phyloP scores from a whole-genome alignment of 1,139 yeast species.

The Spencermartinsiella ligniputridi region DNA sequence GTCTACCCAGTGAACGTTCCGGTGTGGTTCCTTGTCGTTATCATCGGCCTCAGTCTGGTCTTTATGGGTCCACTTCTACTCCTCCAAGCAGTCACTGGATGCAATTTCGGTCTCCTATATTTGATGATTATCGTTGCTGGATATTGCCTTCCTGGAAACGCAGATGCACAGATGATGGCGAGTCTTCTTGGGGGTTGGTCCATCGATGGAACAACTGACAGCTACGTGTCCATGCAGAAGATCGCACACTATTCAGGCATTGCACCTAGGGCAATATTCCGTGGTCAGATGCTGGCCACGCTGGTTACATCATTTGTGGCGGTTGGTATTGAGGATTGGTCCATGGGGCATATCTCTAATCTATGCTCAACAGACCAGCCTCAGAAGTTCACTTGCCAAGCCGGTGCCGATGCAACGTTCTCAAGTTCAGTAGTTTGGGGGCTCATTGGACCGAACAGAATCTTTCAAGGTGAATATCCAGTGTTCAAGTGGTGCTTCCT shows the following conservation, averaged over 20 bases:
- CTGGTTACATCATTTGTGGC: conserved; percentile 36
- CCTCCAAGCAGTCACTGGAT: conserved; percentile 49
- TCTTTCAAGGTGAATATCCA: conserved; percentile 45
- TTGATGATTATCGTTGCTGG: conserved; percentile 59
- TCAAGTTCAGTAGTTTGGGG: conserved; percentile 55
- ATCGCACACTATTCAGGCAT: conserved; percentile 51
- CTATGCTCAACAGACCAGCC: conserved; percentile 33
- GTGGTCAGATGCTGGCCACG: conserved; percentile 47
- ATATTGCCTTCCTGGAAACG: conserved; percentile 60
- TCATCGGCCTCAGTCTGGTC: conserved; percentile 47
- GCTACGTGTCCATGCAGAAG: conserved; percentile 52
- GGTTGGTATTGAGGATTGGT: conserved; percentile 46
- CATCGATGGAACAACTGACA: conserved; percentile 42
- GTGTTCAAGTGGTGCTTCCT: conserved; percentile 42
- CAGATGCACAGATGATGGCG: conserved; percentile 53
- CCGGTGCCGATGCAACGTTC: conserved; percentile 42
- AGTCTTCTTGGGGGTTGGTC: conserved; percentile 58
- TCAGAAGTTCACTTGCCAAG: conserved; percentile 32
- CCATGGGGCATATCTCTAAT: conserved; percentile 44
- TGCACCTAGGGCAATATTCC: conserved; percentile 53
- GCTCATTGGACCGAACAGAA: conserved; percentile 57
- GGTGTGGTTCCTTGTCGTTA: conserved; percentile 50
- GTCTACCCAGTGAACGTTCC: conserved; percentile 41
- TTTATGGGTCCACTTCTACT: conserved; percentile 48
- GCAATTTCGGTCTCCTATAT: conserved; percentile 52